A percentile compares a stretch with the other conserved stretches of the same genome.
Conservation (phyloP, 371 early-diverging fungal genomes). For the Lichtheimia corymbifera region DNA sequence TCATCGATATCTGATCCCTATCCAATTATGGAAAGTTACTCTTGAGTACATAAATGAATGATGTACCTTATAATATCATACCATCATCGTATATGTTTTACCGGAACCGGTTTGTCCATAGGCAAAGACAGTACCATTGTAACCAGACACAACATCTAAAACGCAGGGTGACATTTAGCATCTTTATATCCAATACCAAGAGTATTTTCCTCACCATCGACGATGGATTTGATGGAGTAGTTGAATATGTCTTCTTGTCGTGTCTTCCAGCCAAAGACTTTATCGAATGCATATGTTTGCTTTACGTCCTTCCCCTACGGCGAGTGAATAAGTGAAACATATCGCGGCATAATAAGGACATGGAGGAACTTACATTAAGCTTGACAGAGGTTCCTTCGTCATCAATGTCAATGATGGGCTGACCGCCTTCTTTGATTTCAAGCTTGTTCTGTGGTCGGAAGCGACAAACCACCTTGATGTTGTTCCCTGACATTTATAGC, state of each 20-base stretch:
- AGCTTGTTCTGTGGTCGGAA: constrained; percentile 90
- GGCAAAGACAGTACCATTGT: constrained; percentile 95
- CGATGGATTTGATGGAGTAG: constrained; percentile 81
- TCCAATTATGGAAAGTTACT: too few relatives aligned
- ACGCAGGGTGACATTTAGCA: neutral
- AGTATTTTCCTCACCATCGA: constrained; percentile 67
- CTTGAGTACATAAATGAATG: constrained; percentile 53
- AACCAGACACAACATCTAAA: constrained; percentile 45
- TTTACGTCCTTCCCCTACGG: constrained; percentile 18
- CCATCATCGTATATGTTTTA: constrained; percentile 98
- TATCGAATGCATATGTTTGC: constrained; percentile 76
- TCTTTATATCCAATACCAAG: neutral
- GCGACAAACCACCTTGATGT: constrained; percentile 91
- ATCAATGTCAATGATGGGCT: constrained; percentile 74
- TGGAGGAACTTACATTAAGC: constrained; percentile 4
- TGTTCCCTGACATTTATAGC: constrained; percentile 49
- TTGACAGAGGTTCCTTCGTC: constrained; percentile 71
- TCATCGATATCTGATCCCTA: constrained; percentile 86
- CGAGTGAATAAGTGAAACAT: constrained; percentile 7
- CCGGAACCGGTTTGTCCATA: constrained; percentile 96
- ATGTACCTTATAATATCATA: constrained; percentile 36
- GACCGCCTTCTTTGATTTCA: constrained; percentile 83
- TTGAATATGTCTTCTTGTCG: constrained; percentile 83
- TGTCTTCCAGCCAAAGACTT: constrained; percentile 79
- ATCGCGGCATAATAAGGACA: neutral